These are phyloP conservation scores for Aphanomyces stellatus DNA, from an alignment of 352 stramenopile species.

Conservation along the genomic window DNA sequence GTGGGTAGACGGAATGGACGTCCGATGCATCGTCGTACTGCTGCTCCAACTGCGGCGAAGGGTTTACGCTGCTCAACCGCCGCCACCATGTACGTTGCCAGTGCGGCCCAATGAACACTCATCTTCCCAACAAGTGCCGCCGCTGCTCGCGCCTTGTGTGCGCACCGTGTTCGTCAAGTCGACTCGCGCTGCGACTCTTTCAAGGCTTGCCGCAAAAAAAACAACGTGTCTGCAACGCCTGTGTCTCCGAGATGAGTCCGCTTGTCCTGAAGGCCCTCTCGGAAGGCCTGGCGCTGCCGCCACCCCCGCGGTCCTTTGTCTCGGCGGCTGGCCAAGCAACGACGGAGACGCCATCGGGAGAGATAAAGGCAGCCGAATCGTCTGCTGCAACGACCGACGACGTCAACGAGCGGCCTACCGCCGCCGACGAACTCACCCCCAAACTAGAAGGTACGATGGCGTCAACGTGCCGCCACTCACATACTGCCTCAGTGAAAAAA, in stretches of 20 bases:
- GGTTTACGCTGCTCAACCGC: conserved; percentile 64
- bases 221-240: conserved; percentile 42
- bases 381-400: too few relatives aligned
- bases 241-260: conserved; percentile 30
- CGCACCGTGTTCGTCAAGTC: conserved; percentile 47
- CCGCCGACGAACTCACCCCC: too few relatives aligned
- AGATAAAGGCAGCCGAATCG: not conserved
- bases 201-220: conserved; percentile 30
- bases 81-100: conserved; percentile 51
- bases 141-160: conserved; percentile 56
- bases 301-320: not conserved
- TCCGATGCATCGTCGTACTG: conserved; percentile 47
- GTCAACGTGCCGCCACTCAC: not conserved
- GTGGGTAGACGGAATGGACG: conserved; percentile 47
- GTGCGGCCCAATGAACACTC: not conserved
- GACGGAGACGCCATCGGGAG: not conserved
- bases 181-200: conserved; percentile 43
- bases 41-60: conserved; percentile 46
- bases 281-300: not conserved
- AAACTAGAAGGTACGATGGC: not conserved
- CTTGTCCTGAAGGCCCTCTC: not conserved
- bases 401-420: too few relatives aligned
- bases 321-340: not conserved
- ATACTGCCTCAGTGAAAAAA: not conserved
- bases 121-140: conserved; percentile 31